phyloP scores from a whole-genome alignment of 2,329 filamentous ascomycete species.

The Fusarium zealandicum region DNA sequence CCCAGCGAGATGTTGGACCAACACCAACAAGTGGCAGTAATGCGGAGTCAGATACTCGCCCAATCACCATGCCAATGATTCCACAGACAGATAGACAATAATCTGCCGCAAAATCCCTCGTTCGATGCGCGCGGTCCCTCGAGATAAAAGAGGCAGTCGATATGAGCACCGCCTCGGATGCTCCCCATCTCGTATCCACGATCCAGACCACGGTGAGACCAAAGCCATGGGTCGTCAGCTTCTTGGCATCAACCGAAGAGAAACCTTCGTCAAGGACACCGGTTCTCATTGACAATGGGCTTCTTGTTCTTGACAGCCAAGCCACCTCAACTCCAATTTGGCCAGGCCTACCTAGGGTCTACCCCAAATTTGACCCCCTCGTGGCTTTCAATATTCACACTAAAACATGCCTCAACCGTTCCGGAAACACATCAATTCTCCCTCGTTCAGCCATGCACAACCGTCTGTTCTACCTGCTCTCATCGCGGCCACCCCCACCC shows the following conservation, averaged over 20 bases:
- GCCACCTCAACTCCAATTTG: not conserved
- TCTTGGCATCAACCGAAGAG: constrained; percentile 5
- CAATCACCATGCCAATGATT: constrained; percentile 4
- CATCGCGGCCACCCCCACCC: constrained; percentile 12
- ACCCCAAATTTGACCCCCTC: not conserved
- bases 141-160: constrained; percentile 4
- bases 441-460: constrained; percentile 11
- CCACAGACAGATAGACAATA: not conserved
- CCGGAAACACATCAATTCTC: constrained; percentile 9
- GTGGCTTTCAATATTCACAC: constrained; percentile 4
- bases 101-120: not conserved
- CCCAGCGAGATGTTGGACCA: constrained; percentile 4
- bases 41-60: constrained; percentile 12
- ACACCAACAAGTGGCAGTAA: constrained; percentile 12
- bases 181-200: not conserved
- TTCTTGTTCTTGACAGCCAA: not conserved
- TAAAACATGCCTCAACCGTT: constrained; percentile 17
- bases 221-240: not conserved
- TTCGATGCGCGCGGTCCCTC: not conserved
- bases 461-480: constrained; percentile 5
- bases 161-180: not conserved
- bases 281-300: too few relatives aligned
- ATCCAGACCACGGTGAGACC: constrained; percentile 1
- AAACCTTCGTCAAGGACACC: not conserved
- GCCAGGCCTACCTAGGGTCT: constrained; percentile 5